Evolutionary conservation across 2,329 filamentous ascomycete genomes (phyloP).

Genomic region (Helotiales sp.): DNA sequence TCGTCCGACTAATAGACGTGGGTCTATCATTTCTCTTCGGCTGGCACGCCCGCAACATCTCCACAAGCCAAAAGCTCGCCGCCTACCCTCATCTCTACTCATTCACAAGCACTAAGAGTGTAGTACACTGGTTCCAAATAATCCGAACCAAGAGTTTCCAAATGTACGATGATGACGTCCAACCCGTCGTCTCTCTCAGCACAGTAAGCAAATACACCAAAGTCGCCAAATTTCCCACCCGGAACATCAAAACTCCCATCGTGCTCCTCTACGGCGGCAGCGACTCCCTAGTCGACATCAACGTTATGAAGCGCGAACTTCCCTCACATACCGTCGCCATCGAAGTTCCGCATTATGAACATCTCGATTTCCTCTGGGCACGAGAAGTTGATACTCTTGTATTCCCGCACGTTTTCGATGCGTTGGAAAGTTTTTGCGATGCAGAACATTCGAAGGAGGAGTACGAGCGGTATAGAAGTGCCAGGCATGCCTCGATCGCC

Average conservation of each 20-base stretch:
- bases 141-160: conserved; percentile 96
- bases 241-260: conserved; percentile 95
- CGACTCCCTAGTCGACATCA: conserved; percentile 93
- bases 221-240: conserved; percentile 92
- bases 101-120: conserved; percentile 93
- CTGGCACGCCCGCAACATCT: conserved; percentile 87
- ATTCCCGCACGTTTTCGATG: conserved; percentile 86
- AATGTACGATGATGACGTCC: conserved; percentile 96
- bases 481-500: conserved; percentile 37
- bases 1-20: conserved; percentile 84
- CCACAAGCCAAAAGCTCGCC: conserved; percentile 85
- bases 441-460: conserved; percentile 64
- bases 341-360: conserved; percentile 91
- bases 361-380: conserved; percentile 96
- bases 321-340: conserved; percentile 84
- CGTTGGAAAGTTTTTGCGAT: conserved; percentile 73
- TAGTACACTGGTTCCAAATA: conserved; percentile 99
- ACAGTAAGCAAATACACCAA: conserved; percentile 87
- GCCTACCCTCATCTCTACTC: conserved; percentile 96
- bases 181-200: conserved; percentile 73
- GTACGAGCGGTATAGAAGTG: conserved; percentile 58
- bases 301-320: conserved; percentile 87
- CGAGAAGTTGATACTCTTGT: conserved; percentile 82
- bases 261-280: conserved; percentile 92
- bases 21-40: conserved; percentile 84